Evolutionary conservation across 2,329 filamentous ascomycete genomes (phyloP), one percentile per base, ranked within the genome.

Genomic region (Knufia petricola): DNA sequence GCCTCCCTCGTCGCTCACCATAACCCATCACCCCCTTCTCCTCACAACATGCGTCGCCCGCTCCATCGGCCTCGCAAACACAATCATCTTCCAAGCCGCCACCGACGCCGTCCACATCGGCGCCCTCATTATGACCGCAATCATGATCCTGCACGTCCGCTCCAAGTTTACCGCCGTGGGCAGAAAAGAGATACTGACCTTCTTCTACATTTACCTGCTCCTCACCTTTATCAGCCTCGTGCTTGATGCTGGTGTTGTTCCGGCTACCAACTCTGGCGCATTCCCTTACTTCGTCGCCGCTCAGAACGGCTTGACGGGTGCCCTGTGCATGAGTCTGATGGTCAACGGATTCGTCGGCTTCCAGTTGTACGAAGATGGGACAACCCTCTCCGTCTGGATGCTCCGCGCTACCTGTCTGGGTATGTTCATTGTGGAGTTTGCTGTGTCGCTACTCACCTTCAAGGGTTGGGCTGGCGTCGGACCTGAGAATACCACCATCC

Each of bases 261-360:
- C 90, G 3, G 86, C 89, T 1, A 57, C 55, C 13, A 84, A 85
- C 49, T 87, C 83, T 45, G 74, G 70, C 1, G 78, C 87, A 1
- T 95, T 89, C 60, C 84, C 89, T 0, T 98, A 95, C 72, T 95
- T 98, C 62, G 85, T 87, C 55, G 85, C 88, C 9, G 79, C 84
- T 4, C 92, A 98, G 61, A 84, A 83, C 54, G 92, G 90, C 12
- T 73, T 98, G 46, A 74, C 82, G 19, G 95, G 87, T 30, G 87
- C 92, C 1, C 76, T 94, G 23, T 84, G 92, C 64, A 90, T 87
- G 21, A 94, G 85, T 64, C 74, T 98, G 49, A 72, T 96, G 59
- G 89, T 98, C 73, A 96, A 96, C 66, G 92, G 92, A 37, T 98
- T 98, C 62, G 90, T 98, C 47, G 92, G 92, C 28, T 98, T 98